Evolutionary conservation across 2,329 filamentous ascomycete genomes (phyloP), one percentile per base, ranked within the genome.

Genomic region (Ophiocordyceps polyrhachis-furcata): DNA sequence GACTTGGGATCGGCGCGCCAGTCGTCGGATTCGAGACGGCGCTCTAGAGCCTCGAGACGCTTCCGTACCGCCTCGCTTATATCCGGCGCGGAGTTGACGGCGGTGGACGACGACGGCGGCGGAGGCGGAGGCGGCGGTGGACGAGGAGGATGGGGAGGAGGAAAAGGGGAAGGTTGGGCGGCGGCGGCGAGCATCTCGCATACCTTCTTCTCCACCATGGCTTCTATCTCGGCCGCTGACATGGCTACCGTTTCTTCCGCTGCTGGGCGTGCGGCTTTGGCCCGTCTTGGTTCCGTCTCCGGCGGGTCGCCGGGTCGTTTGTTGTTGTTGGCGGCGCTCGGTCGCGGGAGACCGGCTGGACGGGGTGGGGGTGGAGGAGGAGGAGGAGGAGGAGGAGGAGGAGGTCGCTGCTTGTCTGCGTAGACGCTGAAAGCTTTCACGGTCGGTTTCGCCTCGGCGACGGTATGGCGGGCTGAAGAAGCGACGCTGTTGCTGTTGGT

Each of bases 191-290:
- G 68, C 32, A 91, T 87, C 63, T 94, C 87, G 48, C 82, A 81
- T 1, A 96, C 84, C 55, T 93, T 93, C 53, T 82, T 84, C 61
- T 94, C 84, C 1, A 96, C 86, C 64, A 95, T 79, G 37, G 87
- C 84, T 58, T 95, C 88, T 48, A 96, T 93, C 44, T 79, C 80
- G 13, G 78, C 81, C 17, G 79, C 74, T 0, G 79, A 81, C 9
- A 85, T 70, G 59, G 66, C 71, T 50, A 61, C 54, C 49, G 50
- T 46, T 20, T 53, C 54, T 51, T 51, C 62, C 49, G 49, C 54
- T 49, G 55, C 52, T 2, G 62, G 59, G 3, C 68, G 62, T 2
- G 64, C 57, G 5, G 70, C 57, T 50, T 76, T 79, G 38, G 64
- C 62, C 1, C 70, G 68, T 11, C 73, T 67, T 41, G 58, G 49